phyloP scores from a whole-genome alignment of 768 basidiomycete species.

The Mrakia gelida region DNA sequence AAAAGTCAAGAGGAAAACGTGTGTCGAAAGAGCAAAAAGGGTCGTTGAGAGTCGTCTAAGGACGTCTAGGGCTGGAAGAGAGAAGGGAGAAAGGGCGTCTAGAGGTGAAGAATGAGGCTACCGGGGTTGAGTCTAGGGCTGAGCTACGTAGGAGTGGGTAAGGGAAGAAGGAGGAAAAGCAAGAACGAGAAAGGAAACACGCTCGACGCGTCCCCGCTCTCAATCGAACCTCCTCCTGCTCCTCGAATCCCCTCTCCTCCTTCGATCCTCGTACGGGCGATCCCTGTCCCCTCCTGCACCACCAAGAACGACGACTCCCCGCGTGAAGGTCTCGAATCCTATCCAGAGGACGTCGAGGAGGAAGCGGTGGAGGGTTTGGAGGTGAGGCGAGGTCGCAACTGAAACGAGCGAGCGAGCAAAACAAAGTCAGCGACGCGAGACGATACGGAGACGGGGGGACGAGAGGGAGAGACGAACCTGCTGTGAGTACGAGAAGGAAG shows the following conservation, averaged over 20 bases:
- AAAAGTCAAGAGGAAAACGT: too few species aligned
- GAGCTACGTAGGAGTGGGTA: background rate
- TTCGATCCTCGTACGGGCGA: too few species aligned
- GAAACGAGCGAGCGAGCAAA: background rate
- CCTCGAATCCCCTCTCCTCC: too few species aligned
- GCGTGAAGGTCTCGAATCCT: constrained; percentile 1
- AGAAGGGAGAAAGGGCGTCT: background rate
- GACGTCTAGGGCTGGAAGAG: background rate
- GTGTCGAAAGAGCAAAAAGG: background rate
- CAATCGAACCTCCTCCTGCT: too few species aligned
- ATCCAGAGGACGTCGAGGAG: constrained; percentile 14
- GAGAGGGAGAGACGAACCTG: background rate
- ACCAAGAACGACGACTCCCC: background rate
- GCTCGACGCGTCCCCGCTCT: too few species aligned
- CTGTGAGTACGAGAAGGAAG: background rate
- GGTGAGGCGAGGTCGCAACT: constrained; percentile 5
- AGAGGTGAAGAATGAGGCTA: background rate
- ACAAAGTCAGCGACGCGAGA: background rate
- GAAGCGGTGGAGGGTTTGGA: background rate
- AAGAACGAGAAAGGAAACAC: too few species aligned
- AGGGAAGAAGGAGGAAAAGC: too few species aligned
- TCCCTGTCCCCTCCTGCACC: background rate
- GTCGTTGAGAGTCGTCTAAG: background rate
- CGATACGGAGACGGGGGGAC: background rate
- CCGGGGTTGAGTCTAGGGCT: background rate